Base-by-base conservation (phyloP, 163 green algal genomes). In the Volvox carteri region DNA sequence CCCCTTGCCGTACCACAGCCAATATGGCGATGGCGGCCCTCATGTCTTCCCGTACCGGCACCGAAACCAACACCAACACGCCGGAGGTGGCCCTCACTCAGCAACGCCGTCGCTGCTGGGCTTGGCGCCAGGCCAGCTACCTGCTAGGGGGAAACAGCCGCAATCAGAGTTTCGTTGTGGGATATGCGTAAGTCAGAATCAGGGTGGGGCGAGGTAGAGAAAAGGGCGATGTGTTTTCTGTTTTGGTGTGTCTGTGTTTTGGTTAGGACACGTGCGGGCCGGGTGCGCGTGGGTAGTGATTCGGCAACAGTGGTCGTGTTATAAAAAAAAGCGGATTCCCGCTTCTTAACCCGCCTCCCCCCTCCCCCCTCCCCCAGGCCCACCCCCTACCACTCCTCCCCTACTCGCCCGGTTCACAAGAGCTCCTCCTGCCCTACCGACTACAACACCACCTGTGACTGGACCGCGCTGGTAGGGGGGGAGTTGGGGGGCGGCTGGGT, bases 161-260 rank as follows among this genome's bases (percentile, higher is more conserved):
- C 33, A 78, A 68, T 18, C 80, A 87, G 80, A 79, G 62, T 42
- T 87, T 54, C 62, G 67, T 87, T 28, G 80, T 65, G 41, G 80
- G 80, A 0, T 87, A 79, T 65, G 76, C n/a, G 75, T 84, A 48
- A 68, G 75, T 72, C 8, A 28, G 54, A 65, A n/a, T n/a, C n/a
- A n/a, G n/a, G n/a, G n/a, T n/a, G n/a, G n/a, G n/a, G n/a, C n/a
- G n/a, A n/a, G n/a, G n/a, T n/a, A n/a, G n/a, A n/a, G n/a, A n/a
- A n/a, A n/a, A n/a, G n/a, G n/a, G n/a, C n/a, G n/a, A n/a, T n/a
- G n/a, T n/a, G n/a, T n/a, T n/a, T n/a, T n/a, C n/a, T n/a, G n/a
- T n/a, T n/a, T n/a, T n/a, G n/a, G n/a, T n/a, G n/a, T n/a, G n/a
- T n/a, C n/a, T n/a, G n/a, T n/a, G n/a, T n/a, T n/a, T n/a, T n/a